Percentiles rank a stretch among this genome's conserved stretches.
phyloP scores from a whole-genome alignment of 495 filamentous ascomycete genomes.

The Penicillium egyptiacum region DNA sequence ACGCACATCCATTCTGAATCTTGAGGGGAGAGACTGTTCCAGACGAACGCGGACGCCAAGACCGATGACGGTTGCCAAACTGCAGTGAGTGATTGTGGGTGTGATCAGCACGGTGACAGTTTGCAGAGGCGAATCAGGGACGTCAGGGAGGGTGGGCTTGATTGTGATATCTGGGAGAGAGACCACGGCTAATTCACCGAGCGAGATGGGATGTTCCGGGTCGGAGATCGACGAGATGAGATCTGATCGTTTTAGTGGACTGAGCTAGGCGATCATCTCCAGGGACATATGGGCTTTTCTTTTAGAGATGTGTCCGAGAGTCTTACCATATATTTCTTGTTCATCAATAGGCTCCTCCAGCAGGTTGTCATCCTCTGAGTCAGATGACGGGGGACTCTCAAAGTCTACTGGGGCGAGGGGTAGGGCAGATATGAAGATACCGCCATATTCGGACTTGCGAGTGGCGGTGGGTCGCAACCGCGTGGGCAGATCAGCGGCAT shows the following conservation, averaged over 20 bases:
- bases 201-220: slow-evolving; percentile 90
- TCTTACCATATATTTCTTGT: slow-evolving; percentile 90
- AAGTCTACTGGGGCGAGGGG: slow-evolving; percentile 31
- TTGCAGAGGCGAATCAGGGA: slow-evolving; percentile 45
- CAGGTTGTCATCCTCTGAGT: slow-evolving; percentile 61
- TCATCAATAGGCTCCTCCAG: slow-evolving; percentile 83
- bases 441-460: slow-evolving; percentile 44
- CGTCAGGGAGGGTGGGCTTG: slow-evolving; percentile 56
- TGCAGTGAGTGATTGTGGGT: slow-evolving; percentile 97
- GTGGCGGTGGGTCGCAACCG: slow-evolving; percentile 54
- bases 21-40: slow-evolving; percentile 87
- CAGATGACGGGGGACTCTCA: slow-evolving; percentile 31
- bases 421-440: slow-evolving; percentile 38
- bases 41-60: slow-evolving; percentile 88
- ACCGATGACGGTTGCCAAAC: slow-evolving; percentile 93
- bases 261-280: slow-evolving; percentile 1
- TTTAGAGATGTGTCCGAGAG: slow-evolving; percentile 1
- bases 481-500: slow-evolving; percentile 86
- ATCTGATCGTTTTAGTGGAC: slow-evolving; percentile 52
- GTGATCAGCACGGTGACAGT: slow-evolving; percentile 68
- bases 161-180: slow-evolving; percentile 90
- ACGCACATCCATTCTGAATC: slow-evolving; percentile 86
- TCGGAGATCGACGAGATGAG: slow-evolving; percentile 91
- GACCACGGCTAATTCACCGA: slow-evolving; percentile 90
- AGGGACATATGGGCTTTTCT: neutral